phyloP scores from a whole-genome alignment of 2,329 filamentous ascomycete species.

The Massarina eburnea region DNA sequence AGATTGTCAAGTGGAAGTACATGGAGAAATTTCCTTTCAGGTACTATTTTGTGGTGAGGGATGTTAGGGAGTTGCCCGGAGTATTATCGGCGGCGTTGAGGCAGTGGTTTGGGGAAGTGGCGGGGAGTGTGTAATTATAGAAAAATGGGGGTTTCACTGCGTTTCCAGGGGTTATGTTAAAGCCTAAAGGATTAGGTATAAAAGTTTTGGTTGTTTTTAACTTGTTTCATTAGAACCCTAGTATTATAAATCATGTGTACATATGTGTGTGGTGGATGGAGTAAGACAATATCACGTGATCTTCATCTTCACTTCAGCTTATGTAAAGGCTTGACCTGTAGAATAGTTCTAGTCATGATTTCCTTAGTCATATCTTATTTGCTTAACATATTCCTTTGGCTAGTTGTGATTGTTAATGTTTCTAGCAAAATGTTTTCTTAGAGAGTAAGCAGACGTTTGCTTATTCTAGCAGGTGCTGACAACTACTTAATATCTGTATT shows the following conservation, averaged over 20 bases:
- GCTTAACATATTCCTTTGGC: no score
- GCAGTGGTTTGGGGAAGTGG: slow-evolving; percentile 88
- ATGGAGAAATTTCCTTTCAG: slow-evolving; percentile 95
- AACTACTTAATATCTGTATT: neutral
- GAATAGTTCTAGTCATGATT: no score
- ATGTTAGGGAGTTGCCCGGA: slow-evolving; percentile 86
- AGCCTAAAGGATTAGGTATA: no score
- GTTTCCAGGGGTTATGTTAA: no score
- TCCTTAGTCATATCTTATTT: no score
- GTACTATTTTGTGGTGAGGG: slow-evolving; percentile 92
- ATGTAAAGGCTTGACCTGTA: no score
- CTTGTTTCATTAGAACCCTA: neutral
- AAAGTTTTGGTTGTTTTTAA: neutral
- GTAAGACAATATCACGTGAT: no score
- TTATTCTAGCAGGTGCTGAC: neutral
- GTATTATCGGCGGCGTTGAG: slow-evolving; percentile 85
- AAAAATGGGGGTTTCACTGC: neutral
- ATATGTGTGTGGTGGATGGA: no score
- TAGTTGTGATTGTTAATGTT: no score
- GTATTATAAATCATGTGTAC: no score
- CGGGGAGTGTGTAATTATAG: slow-evolving; percentile 38
- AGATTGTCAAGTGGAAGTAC: slow-evolving; percentile 83
- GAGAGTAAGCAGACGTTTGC: neutral
- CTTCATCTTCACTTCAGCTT: no score
- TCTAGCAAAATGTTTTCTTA: no score